These are phyloP conservation scores for Furcasterigmium sp. DNA, from an alignment of 2,329 filamentous ascomycete species.

Conservation along the genomic window DNA sequence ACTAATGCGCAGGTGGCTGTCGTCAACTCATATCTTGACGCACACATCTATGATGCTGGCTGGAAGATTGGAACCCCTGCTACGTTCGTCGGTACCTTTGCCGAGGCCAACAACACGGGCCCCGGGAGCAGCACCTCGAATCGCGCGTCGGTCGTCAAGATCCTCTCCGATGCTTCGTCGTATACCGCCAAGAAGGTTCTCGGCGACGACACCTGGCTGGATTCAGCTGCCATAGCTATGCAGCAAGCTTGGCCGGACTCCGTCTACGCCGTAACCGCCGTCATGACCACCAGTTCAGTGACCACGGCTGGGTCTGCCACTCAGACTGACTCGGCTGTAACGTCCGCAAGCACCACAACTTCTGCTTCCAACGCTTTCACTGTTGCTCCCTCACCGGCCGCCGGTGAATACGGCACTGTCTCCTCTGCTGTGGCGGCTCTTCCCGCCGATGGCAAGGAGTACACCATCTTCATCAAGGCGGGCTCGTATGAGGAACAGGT, in stretches of 20 bases:
- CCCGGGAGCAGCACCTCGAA: slow-evolving; percentile 17
- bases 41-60: slow-evolving; percentile 17
- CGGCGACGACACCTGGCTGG: slow-evolving; percentile 24
- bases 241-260: slow-evolving; percentile 22
- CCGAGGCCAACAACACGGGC: slow-evolving; percentile 25
- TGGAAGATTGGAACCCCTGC: slow-evolving; percentile 18
- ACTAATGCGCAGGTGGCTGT: slow-evolving; percentile 18
- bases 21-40: slow-evolving; percentile 22
- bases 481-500: slow-evolving; percentile 58
- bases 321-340: slow-evolving; percentile 13
- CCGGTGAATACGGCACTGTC: slow-evolving; percentile 32
- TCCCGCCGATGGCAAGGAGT: slow-evolving; percentile 30
- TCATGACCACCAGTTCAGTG: slow-evolving; percentile 8
- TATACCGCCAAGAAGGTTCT: slow-evolving; percentile 17
- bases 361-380: not conserved
- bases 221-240: slow-evolving; percentile 19
- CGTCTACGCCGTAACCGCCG: slow-evolving; percentile 12
- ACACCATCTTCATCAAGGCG: slow-evolving; percentile 30
- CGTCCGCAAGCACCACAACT: slow-evolving; percentile 6
- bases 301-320: slow-evolving; percentile 11
- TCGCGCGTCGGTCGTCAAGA: slow-evolving; percentile 15
- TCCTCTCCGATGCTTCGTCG: slow-evolving; percentile 11
- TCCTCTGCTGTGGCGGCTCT: slow-evolving; percentile 36
- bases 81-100: slow-evolving; percentile 19
- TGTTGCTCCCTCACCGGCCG: slow-evolving; percentile 26